Conservation (phyloP, 1,284 basidiomycete species). For the Boletus semigastroideus region DNA sequence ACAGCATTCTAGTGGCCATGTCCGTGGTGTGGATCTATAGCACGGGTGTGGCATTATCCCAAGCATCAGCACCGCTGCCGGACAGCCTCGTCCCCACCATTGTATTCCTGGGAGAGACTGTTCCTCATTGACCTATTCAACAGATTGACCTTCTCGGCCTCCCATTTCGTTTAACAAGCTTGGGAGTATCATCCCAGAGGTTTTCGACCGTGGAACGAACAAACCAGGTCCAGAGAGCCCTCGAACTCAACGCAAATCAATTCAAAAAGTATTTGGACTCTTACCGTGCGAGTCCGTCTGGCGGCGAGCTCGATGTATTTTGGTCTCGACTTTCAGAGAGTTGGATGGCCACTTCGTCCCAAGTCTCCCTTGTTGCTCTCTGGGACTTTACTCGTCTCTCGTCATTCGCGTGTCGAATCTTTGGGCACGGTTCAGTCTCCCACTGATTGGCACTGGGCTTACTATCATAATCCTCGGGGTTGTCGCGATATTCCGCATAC, state of each 20-base stretch:
- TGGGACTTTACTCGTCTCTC: conserved; percentile 64
- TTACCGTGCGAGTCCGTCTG: conserved; percentile 70
- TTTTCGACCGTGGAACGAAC: conserved; percentile 59
- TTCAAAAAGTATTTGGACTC: conserved; percentile 77
- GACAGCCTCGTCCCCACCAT: no score
- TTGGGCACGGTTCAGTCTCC: conserved; percentile 93
- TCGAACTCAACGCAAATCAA: conserved; percentile 76
- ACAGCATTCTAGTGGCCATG: no score
- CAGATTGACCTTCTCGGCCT: conserved; percentile 94
- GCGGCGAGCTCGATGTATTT: conserved; percentile 66
- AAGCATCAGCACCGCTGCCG: no score
- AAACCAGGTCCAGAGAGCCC: conserved; percentile 49
- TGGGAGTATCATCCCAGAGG: conserved; percentile 87
- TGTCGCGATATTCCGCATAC: conserved; percentile 49
- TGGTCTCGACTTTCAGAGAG: conserved; percentile 53
- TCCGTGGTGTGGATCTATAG: no score
- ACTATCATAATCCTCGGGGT: conserved; percentile 48
- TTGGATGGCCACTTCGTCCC: conserved; percentile 39
- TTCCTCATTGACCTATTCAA: conserved; percentile 60
- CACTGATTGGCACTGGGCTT: conserved; percentile 73
- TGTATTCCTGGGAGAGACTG: no score
- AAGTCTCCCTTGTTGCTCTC: conserved; percentile 40
- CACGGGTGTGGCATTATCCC: no score
- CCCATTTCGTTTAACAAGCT: conserved; percentile 97
- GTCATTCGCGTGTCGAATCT: conserved; percentile 74